Conservation (phyloP, 305 asterid species). For the Fraxinus velutina region DNA sequence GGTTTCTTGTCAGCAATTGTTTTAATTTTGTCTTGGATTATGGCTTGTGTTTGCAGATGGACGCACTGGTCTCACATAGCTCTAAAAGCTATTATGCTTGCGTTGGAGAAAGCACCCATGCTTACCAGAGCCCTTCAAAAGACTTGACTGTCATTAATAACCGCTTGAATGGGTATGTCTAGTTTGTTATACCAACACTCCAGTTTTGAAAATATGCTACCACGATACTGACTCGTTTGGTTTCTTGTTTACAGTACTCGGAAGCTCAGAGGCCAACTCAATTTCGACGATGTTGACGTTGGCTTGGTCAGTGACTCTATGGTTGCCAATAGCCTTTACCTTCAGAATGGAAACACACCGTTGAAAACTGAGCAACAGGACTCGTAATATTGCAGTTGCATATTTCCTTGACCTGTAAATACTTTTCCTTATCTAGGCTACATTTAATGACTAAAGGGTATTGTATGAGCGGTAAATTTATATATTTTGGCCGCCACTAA, state of each 20-base stretch:
- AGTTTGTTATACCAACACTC: background rate
- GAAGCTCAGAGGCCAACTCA: conserved; percentile 69
- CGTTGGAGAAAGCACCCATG: conserved; percentile 90
- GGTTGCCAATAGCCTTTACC: conserved; percentile 51
- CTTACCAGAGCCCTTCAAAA: conserved; percentile 98
- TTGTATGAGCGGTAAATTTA: conserved; percentile 34
- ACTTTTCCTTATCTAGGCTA: conserved; percentile 8
- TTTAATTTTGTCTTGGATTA: conserved; percentile 14
- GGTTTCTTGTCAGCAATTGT: background rate
- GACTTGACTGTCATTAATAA: conserved; percentile 84
- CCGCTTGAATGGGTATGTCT: conserved; percentile 72
- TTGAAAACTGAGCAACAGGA: conserved; percentile 76
- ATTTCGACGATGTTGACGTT: conserved; percentile 74
- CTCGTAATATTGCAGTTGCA: conserved; percentile 25
- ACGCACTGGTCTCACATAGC: conserved; percentile 79
- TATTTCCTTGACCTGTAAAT: conserved; percentile 42
- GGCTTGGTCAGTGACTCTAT: conserved; percentile 89
- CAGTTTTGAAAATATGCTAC: background rate
- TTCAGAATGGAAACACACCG: conserved; percentile 50
- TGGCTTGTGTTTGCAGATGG: conserved; percentile 57
- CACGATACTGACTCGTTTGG: background rate
- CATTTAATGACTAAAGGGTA: conserved; percentile 27
- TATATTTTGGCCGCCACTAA: conserved; percentile 38
- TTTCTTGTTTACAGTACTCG: conserved; percentile 45
- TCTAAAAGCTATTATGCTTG: conserved; percentile 63